Evolutionary conservation across 306 rosid genomes (phyloP), one percentile per base, ranked within the genome.

Genomic region (Hippophae gyantsensis): DNA sequence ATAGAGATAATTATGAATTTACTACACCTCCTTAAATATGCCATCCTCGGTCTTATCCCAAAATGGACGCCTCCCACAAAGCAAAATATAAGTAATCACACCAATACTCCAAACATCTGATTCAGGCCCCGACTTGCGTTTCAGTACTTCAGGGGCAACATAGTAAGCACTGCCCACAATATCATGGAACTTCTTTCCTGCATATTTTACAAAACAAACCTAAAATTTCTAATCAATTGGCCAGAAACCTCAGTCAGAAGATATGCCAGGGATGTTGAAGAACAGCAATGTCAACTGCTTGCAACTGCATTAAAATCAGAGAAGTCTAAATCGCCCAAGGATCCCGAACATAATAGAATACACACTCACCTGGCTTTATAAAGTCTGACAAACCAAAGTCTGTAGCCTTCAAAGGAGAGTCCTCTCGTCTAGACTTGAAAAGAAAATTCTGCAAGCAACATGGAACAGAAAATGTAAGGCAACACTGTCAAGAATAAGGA

Each of bases 41-140:
- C 99, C 99, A 79, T 93, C 99, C 78, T 93, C 99, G 0, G 99
- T 93, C 81, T 84, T 93, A 78, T 93, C 97, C 99, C 99, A 93
- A 68, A 93, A 93, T n/a, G 99, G 99, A 3, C 99, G 99, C 74
- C 90, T 84, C 62, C 99, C 99, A 54, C 94, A 86, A 60, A 93
- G 99, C 78, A 93, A 80, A 75, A 93, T 93, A 73, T 93, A 93
- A 57, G 99, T 88, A 74, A 93, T 93, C 50, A 93, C 97, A 54
- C 99, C 99, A 72, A 93, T 93, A 71, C 99, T 93, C 99, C 99
- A 93, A 45, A 84, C 99, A 80, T 93, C 99, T 10, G 99, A 93
- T 78, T 88, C 99, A 23, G 99, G 99, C 62, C 99, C 99, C 23
- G 99, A 93, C 81, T 83, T 86, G 42, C 99, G 86, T 79, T 74